Evolutionary conservation across 1,284 basidiomycete genomes (phyloP).

Genomic region (Ustilago esculenta): DNA sequence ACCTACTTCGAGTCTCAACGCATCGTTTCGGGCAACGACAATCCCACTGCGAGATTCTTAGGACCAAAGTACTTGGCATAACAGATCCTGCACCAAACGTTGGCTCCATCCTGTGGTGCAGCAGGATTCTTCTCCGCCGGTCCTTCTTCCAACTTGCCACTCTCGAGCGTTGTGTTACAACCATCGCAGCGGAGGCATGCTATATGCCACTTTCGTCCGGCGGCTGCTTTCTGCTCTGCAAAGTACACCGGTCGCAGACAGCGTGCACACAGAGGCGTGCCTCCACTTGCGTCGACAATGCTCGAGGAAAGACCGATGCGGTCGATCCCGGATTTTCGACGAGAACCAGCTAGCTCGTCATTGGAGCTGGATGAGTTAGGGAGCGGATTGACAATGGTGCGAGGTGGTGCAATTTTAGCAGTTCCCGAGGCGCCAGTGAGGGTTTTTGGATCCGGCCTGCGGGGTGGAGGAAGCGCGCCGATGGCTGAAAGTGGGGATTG

Average conservation of each 20-base stretch:
- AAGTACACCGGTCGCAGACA: constrained; percentile 63
- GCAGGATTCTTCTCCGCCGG: constrained; percentile 29
- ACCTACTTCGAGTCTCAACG: too few relatives aligned
- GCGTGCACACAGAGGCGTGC: constrained; percentile 62
- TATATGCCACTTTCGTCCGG: constrained; percentile 63
- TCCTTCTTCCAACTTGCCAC: constrained; percentile 61
- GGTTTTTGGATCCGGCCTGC: constrained; percentile 41
- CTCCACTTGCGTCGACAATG: constrained; percentile 44
- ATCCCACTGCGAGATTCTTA: constrained; percentile 41
- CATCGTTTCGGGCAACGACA: constrained; percentile 47
- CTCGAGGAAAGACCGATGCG: constrained; percentile 46
- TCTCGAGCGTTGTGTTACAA: constrained; percentile 58
- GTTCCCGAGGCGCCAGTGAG: constrained; percentile 44
- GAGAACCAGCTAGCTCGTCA: constrained; percentile 2
- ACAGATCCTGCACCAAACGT: constrained; percentile 62
- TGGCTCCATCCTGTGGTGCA: constrained; percentile 30
- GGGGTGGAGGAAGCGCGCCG: constrained; percentile 25
- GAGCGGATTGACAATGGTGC: constrained; percentile 13
- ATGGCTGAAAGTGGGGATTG: constrained; percentile 29
- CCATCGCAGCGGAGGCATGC: constrained; percentile 64
- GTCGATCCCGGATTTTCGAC: constrained; percentile 41
- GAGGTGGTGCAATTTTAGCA: constrained; percentile 43
- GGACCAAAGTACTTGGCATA: constrained; percentile 62
- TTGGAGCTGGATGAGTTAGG: constrained; percentile 1
- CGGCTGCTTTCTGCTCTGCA: constrained; percentile 63